Evolutionary conservation across 2,329 filamentous ascomycete genomes (phyloP).

Genomic region (Trichoderma lentiforme): DNA sequence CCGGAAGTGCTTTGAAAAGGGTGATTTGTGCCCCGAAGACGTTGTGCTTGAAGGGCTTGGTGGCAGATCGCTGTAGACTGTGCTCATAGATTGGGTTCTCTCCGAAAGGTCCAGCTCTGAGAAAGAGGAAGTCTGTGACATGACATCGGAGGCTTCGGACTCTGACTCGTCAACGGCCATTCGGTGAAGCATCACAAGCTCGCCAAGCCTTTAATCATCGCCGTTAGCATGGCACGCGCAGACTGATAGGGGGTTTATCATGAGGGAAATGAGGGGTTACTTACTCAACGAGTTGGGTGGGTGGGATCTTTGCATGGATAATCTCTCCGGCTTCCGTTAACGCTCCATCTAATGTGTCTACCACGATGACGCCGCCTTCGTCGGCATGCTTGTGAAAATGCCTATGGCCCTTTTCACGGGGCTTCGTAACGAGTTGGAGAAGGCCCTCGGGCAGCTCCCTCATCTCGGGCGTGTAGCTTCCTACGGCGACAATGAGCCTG

Average conservation of each 20-base stretch:
- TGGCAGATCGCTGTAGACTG: slow-evolving; percentile 34
- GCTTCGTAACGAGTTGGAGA: slow-evolving; percentile 57
- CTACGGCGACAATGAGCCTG: slow-evolving; percentile 68
- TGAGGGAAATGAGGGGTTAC: slow-evolving; percentile 27
- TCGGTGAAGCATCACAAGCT: slow-evolving; percentile 63
- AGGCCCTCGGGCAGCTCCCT: slow-evolving; percentile 77
- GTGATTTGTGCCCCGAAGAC: slow-evolving; percentile 31
- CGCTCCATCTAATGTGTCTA: slow-evolving; percentile 75
- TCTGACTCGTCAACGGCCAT: slow-evolving; percentile 41
- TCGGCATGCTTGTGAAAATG: slow-evolving; percentile 66
- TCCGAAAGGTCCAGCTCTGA: slow-evolving; percentile 36
- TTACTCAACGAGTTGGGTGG: slow-evolving; percentile 76
- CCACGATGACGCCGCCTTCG: slow-evolving; percentile 65
- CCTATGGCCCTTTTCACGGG: slow-evolving; percentile 43
- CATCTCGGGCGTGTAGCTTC: slow-evolving; percentile 70
- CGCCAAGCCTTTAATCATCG: slow-evolving; percentile 60
- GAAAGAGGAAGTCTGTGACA: slow-evolving; percentile 29
- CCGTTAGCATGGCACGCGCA: neutral
- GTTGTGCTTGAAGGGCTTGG: slow-evolving; percentile 34
- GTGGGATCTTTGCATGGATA: slow-evolving; percentile 69
- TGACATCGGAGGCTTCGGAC: slow-evolving; percentile 30
- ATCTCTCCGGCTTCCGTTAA: slow-evolving; percentile 84
- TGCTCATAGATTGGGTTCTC: slow-evolving; percentile 40
- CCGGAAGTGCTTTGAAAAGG: slow-evolving; percentile 32
- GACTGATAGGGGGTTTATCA: neutral